Conservation (phyloP, 257 asterid genomes). For the Knoxia roxburghii region DNA sequence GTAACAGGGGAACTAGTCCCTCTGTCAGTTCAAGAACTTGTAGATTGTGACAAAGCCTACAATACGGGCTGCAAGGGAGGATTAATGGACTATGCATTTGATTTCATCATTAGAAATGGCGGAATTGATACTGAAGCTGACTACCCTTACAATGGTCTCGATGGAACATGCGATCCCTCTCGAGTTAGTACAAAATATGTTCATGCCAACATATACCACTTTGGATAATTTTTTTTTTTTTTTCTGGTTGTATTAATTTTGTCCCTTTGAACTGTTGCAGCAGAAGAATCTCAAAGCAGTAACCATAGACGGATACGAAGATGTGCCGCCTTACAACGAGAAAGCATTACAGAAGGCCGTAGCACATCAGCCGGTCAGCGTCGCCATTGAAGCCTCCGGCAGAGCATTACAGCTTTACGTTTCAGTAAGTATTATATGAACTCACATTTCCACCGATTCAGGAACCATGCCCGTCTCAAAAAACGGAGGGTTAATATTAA, state of each 20-base stretch:
- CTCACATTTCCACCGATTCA: no score
- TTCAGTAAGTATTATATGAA: constrained; percentile 43
- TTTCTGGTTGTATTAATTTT: background rate
- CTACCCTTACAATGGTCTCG: constrained; percentile 62
- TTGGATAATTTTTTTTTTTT: background rate
- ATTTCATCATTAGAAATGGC: constrained; percentile 61
- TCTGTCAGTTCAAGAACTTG: constrained; percentile 68
- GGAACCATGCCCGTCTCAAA: no score
- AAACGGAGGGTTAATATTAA: no score
- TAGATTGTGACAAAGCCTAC: constrained; percentile 54
- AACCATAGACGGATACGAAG: constrained; percentile 76
- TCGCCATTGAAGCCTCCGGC: constrained; percentile 83
- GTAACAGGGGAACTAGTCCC: constrained; percentile 52
- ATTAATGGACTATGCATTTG: constrained; percentile 74
- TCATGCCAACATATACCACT: background rate
- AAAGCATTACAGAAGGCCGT: constrained; percentile 70
- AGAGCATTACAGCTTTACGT: constrained; percentile 64
- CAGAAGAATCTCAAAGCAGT: constrained; percentile 73
- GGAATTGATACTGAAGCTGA: constrained; percentile 73
- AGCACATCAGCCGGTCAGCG: constrained; percentile 79
- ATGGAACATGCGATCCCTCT: constrained; percentile 50
- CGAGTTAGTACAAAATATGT: constrained; percentile 39
- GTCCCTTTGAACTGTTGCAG: background rate
- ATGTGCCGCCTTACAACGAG: constrained; percentile 55
- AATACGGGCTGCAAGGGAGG: constrained; percentile 78